A percentile compares a stretch with the other conserved stretches of the same genome.
These are phyloP conservation scores for Chamaecyparis obtusa DNA, from an alignment of 75 land plant species.

Conservation along the genomic window DNA sequence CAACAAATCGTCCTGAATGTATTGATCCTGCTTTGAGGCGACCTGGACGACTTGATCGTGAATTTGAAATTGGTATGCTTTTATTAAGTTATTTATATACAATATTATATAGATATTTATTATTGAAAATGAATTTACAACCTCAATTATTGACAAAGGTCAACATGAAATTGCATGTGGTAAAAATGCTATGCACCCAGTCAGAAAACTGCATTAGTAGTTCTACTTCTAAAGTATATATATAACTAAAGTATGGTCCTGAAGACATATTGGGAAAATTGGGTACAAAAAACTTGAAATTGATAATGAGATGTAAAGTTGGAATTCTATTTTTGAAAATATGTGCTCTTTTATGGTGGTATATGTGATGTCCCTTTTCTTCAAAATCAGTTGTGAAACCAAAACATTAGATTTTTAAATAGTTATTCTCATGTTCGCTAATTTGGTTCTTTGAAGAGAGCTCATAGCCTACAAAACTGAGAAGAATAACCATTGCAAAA, in stretches of 20 bases:
- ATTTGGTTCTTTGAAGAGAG: not conserved
- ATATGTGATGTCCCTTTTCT: no score
- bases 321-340: no score
- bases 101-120: not conserved
- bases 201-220: not conserved
- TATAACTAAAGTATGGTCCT: no score
- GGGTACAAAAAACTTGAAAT: no score
- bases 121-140: not conserved
- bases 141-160: not conserved
- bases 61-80: constrained; percentile 89
- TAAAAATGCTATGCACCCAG: not conserved
- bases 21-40: constrained; percentile 95
- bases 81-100: not conserved
- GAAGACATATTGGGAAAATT: no score
- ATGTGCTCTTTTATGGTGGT: no score
- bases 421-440: no score
- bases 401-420: no score
- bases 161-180: not conserved
- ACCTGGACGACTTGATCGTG: constrained; percentile 93
- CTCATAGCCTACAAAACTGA: not conserved
- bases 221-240: not conserved
- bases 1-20: constrained; percentile 85
- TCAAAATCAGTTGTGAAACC: no score
- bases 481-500: not conserved
- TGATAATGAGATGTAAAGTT: no score